Conservation (phyloP, 2,329 filamentous ascomycete genomes). For the Erysiphe pulchra region DNA sequence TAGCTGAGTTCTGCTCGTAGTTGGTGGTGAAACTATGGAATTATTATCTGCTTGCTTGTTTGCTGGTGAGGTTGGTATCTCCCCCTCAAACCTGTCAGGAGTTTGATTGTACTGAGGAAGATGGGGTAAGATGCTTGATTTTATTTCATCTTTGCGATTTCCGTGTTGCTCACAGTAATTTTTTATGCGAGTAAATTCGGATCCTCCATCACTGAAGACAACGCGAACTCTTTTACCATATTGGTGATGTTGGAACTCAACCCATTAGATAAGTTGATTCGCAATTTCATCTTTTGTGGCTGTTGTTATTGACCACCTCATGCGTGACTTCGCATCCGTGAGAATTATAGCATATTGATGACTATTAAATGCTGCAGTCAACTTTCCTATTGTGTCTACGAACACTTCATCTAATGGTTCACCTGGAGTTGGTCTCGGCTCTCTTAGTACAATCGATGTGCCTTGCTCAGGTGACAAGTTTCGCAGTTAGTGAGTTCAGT, state of each 20-base stretch:
- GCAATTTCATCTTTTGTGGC: conserved; percentile 1
- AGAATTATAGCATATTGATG: no score
- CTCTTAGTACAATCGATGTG: background rate
- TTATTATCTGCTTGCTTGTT: background rate
- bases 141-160: background rate
- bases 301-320: no score
- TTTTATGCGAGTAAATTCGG: background rate
- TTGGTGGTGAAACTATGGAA: background rate
- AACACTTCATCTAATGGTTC: no score
- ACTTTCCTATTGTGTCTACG: no score
- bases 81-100: background rate
- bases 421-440: background rate
- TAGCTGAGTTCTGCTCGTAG: background rate
- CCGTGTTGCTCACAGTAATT: background rate
- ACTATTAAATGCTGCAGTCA: no score
- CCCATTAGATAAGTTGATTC: background rate
- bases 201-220: background rate
- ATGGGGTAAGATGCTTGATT: background rate
- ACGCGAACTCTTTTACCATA: background rate
- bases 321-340: no score
- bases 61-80: background rate
- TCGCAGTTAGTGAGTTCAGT: background rate
- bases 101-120: background rate
- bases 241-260: background rate
- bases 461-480: background rate